These are phyloP conservation scores for Tillandsia fasciculata DNA, from an alignment of 176 grass and related monocot species.

Conservation along the genomic window DNA sequence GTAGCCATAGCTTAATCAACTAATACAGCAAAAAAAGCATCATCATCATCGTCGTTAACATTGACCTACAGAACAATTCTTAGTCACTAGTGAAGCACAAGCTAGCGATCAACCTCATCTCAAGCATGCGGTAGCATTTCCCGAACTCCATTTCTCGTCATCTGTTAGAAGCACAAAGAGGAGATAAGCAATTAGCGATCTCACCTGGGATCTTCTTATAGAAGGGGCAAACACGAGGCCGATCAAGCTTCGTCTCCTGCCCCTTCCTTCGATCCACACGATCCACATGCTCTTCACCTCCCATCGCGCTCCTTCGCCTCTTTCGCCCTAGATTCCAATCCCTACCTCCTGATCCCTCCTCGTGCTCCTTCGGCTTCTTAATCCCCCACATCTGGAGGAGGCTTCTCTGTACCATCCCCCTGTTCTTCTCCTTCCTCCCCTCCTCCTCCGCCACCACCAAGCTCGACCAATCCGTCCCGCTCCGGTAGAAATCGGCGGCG, in stretches of 20 bases:
- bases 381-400: constrained; percentile 65
- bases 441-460: constrained; percentile 6
- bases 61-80: no score
- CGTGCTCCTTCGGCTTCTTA: constrained; percentile 11
- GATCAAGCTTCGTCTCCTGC: not conserved
- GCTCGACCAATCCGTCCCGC: constrained; percentile 49
- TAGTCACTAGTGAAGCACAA: no score
- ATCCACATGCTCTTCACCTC: constrained; percentile 1
- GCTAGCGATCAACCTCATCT: no score
- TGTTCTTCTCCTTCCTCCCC: not conserved
- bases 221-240: constrained; percentile 30
- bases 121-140: no score
- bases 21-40: no score
- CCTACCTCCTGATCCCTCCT: not conserved
- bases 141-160: no score
- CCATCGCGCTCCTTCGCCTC: not conserved
- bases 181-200: not conserved
- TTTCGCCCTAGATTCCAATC: not conserved
- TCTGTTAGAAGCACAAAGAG: not conserved
- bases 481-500: constrained; percentile 46
- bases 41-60: no score
- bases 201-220: constrained; percentile 60
- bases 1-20: no score
- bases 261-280: not conserved
- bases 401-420: constrained; percentile 37